Conservation (phyloP, 192 early-diverging fungal species). For the Umbelopsis sp. region DNA sequence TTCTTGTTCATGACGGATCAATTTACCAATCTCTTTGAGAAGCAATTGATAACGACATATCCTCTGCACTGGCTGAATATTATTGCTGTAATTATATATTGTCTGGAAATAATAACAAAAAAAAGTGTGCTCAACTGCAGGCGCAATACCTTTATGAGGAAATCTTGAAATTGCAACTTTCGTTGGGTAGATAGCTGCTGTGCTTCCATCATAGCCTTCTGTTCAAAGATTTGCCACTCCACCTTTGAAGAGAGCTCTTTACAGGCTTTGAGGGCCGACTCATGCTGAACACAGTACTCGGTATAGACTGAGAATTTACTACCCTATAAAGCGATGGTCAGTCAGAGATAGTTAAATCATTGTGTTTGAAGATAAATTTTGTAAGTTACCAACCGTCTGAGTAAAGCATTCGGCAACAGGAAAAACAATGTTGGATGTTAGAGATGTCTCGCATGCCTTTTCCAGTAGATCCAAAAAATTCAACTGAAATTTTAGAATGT, state of each 20-base stretch:
- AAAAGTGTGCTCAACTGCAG: not conserved
- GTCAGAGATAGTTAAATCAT: too few relatives aligned
- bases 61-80: constrained; percentile 79
- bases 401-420: not conserved
- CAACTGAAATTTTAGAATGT: not conserved
- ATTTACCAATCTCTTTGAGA: constrained; percentile 57
- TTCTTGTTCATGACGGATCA: constrained; percentile 39
- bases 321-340: not conserved
- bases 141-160: constrained; percentile 34
- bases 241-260: constrained; percentile 26
- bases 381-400: not conserved
- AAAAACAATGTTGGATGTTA: too few relatives aligned
- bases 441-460: not conserved
- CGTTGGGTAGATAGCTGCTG: not conserved
- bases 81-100: not conserved
- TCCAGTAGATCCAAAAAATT: not conserved
- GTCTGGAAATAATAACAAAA: not conserved
- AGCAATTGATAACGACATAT: constrained; percentile 91
- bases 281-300: constrained; percentile 22
- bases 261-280: constrained; percentile 20
- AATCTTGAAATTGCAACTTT: constrained; percentile 39
- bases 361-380: too few relatives aligned
- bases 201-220: not conserved
- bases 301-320: not conserved
- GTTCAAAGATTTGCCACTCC: constrained; percentile 36